Evolutionary conservation across 495 filamentous ascomycete species (phyloP).

Genomic region (Oidiodendron maius): DNA sequence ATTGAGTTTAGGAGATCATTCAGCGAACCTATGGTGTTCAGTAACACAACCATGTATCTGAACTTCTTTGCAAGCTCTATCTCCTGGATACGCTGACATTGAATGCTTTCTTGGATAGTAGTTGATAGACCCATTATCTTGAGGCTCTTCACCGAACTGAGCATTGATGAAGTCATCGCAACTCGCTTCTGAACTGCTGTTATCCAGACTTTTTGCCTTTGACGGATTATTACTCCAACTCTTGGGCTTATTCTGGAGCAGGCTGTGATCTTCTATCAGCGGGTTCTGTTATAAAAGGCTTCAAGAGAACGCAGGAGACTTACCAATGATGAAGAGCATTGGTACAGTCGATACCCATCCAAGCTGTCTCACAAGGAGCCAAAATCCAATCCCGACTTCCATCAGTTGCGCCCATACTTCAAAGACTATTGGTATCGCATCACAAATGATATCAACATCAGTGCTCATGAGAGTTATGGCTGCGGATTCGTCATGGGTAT

Average conservation of each 20-base stretch:
- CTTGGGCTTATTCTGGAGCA: too few relatives aligned
- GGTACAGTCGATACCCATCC: slow-evolving; percentile 37
- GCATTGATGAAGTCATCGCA: slow-evolving; percentile 23
- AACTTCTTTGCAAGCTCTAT: background rate
- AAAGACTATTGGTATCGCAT: slow-evolving; percentile 7
- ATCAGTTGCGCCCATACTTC: slow-evolving; percentile 20
- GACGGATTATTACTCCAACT: too few relatives aligned
- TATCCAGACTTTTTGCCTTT: slow-evolving; percentile 43
- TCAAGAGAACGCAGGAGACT: too few relatives aligned
- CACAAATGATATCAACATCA: slow-evolving; percentile 31
- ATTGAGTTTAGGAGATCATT: background rate
- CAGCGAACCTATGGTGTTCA: background rate
- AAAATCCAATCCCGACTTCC: slow-evolving; percentile 20
- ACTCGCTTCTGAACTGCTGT: slow-evolving; percentile 36
- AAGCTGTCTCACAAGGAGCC: slow-evolving; percentile 11
- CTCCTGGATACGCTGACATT: slow-evolving; percentile 19
- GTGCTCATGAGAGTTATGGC: slow-evolving; percentile 59
- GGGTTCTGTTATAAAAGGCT: too few relatives aligned
- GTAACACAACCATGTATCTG: background rate
- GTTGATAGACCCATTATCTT: slow-evolving; percentile 29
- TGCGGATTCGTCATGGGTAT: slow-evolving; percentile 41
- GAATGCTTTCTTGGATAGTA: slow-evolving; percentile 16
- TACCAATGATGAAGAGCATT: too few relatives aligned
- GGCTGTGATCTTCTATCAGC: too few relatives aligned
- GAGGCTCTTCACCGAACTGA: slow-evolving; percentile 29